Evolutionary conservation across 1,139 yeast genomes (phyloP), one percentile per base, ranked within the genome.

Genomic region (Yamadazyma atlantica): DNA sequence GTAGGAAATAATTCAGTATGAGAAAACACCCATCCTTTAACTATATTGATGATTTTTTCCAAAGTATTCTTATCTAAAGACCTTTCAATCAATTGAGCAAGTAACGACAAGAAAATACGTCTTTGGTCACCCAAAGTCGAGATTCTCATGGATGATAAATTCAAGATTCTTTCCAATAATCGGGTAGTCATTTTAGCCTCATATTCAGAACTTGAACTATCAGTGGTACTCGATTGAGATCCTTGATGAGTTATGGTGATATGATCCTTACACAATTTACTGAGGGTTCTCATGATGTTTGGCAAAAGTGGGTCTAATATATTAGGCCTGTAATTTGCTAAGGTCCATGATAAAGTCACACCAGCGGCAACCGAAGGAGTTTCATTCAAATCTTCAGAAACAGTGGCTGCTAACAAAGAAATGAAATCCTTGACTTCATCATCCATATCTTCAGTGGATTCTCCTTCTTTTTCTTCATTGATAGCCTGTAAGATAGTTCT

Each of bases 361-460:
- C 97, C 96, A 7, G 97, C 94, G 13, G 95, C 92, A 35, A 86
- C 80, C 0, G 94, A 82, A n/a, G 86, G 82, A 52, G 83, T 81
- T 35, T 82, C 83, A 35, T 85, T 81, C 49, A 94, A 69, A 58
- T 90, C 96, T 53, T 92, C 97, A 8, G 86, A 78, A 23, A 90
- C 82, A 5, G 88, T 84, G 10, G 80, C 68, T 2, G 79, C 75
- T 38, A 92, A 63, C 36, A 82, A 67, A 2, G 73, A 63, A 38
- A 86, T 65, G 54, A 90, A 89, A 5, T 72, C 66, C 48, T 78
- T 80, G 1, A 78, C 76, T 29, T 75, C 80, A 17, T 82, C 87
- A 1, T 78, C 76, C 26, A 71, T 75, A 19, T 75, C 81, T 6
- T 75, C 80, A 16, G 44, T 45, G 16, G 57, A 55, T 16, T 78